These are phyloP conservation scores for Chalaropsis thielavioides DNA, from an alignment of 2,329 filamentous ascomycete species.

Conservation along the genomic window DNA sequence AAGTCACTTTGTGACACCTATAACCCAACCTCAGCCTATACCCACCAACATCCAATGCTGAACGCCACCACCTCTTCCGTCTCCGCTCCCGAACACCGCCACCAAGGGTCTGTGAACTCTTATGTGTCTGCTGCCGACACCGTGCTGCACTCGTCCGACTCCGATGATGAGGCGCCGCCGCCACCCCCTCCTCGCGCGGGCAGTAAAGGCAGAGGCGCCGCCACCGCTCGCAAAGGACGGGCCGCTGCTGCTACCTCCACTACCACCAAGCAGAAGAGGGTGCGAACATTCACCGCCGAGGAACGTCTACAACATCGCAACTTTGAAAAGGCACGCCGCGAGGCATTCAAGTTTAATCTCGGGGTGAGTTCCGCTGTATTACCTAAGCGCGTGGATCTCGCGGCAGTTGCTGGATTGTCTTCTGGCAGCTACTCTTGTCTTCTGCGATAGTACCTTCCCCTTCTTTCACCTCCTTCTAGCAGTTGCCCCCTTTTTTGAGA, in stretches of 20 bases:
- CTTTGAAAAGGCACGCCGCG: slow-evolving; percentile 29
- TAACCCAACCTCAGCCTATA: background rate
- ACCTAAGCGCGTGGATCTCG: background rate
- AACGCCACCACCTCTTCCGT: background rate
- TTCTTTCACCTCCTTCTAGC: background rate
- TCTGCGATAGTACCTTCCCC: background rate
- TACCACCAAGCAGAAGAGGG: slow-evolving; percentile 23
- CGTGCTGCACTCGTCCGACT: background rate
- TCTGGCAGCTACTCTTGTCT: background rate
- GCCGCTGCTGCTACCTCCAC: background rate
- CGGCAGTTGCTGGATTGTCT: background rate
- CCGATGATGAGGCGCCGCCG: background rate
- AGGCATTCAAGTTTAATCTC: slow-evolving; percentile 29
- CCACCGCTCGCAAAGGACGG: too few relatives aligned
- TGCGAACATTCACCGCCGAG: slow-evolving; percentile 28
- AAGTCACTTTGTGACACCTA: background rate
- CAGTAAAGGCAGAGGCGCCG: too few relatives aligned
- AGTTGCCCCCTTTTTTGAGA: background rate
- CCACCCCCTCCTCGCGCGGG: background rate
- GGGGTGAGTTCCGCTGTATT: slow-evolving; percentile 22
- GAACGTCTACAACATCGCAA: slow-evolving; percentile 29
- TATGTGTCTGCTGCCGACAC: background rate
- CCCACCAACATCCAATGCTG: background rate
- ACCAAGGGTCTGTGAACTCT: slow-evolving; percentile 1
- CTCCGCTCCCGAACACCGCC: background rate